Conservation (phyloP, 2,329 filamentous ascomycete species). For the Fusarium coffeatum region DNA sequence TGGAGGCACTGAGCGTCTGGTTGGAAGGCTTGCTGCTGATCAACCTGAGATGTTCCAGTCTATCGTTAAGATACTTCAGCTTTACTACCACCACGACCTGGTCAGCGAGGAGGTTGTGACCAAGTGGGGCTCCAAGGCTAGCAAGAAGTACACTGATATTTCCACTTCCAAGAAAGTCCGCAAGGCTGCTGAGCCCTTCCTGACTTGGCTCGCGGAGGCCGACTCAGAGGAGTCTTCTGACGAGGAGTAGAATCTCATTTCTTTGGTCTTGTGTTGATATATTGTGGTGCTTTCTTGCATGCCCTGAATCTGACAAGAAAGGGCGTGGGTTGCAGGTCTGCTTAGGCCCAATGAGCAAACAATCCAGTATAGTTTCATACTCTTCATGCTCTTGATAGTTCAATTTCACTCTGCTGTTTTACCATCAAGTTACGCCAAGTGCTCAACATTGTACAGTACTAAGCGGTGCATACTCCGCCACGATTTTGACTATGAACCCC, state of each 20-base stretch:
- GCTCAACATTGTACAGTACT: background rate
- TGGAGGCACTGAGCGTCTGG: constrained; percentile 92
- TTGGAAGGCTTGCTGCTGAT: constrained; percentile 77
- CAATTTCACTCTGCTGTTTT: constrained; percentile 31
- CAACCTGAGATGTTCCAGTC: constrained; percentile 80
- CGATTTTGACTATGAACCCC: background rate
- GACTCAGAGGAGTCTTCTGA: constrained; percentile 74
- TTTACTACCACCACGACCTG: constrained; percentile 91
- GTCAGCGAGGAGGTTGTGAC: constrained; percentile 88
- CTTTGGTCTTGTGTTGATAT: background rate
- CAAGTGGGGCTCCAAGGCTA: constrained; percentile 93
- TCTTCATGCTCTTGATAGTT: constrained; percentile 32
- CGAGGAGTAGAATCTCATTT: constrained; percentile 58
- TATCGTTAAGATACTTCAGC: constrained; percentile 87
- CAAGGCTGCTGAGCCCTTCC: constrained; percentile 92
- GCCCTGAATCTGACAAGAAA: constrained; percentile 1
- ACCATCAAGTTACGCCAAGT: background rate
- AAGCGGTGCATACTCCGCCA: background rate
- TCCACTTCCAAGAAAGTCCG: constrained; percentile 93
- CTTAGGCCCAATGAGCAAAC: background rate
- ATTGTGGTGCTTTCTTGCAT: constrained; percentile 4
- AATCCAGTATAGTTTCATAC: constrained; percentile 30
- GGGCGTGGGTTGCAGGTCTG: constrained; percentile 10
- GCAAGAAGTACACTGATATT: constrained; percentile 97
- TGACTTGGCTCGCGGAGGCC: constrained; percentile 91